A percentile compares a stretch with the other conserved stretches of the same genome.
These are phyloP conservation scores for Aspergillus sp. DNA, from an alignment of 2,329 filamentous ascomycete species.

Conservation along the genomic window DNA sequence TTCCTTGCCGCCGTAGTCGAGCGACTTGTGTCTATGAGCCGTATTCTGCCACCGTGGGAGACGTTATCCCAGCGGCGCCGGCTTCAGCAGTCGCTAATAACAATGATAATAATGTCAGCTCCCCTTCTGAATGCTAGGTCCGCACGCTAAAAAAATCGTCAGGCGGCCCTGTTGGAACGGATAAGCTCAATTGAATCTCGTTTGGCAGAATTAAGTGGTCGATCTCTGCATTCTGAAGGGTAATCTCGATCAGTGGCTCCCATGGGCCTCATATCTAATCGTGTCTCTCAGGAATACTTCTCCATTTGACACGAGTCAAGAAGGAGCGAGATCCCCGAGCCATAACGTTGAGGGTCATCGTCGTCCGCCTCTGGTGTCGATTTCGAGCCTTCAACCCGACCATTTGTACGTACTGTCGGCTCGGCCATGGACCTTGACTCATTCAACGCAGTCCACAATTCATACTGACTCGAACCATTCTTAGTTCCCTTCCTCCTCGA, in stretches of 20 bases:
- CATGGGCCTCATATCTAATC: too few species aligned
- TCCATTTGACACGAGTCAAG: too few species aligned
- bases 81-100: not conserved
- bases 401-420: not conserved
- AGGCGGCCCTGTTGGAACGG: slow-evolving; percentile 17
- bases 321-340: too few species aligned
- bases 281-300: too few species aligned
- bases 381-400: slow-evolving; percentile 5
- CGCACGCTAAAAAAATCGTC: not conserved
- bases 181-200: slow-evolving; percentile 22
- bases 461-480: not conserved
- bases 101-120: not conserved
- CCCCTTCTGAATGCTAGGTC: not conserved
- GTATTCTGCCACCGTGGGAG: slow-evolving; percentile 10
- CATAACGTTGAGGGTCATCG: too few species aligned
- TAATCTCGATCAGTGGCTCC: too few species aligned
- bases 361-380: slow-evolving; percentile 9
- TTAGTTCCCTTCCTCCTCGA: slow-evolving; percentile 10
- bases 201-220: slow-evolving; percentile 8
- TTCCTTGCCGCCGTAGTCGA: slow-evolving; percentile 24
- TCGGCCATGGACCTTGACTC: not conserved
- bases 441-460: not conserved
- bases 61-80: not conserved
- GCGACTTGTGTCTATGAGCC: slow-evolving; percentile 25
- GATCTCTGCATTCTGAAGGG: too few species aligned